phyloP scores from a whole-genome alignment of 148 eudicot genomes.

The Spergularia bocconei region DNA sequence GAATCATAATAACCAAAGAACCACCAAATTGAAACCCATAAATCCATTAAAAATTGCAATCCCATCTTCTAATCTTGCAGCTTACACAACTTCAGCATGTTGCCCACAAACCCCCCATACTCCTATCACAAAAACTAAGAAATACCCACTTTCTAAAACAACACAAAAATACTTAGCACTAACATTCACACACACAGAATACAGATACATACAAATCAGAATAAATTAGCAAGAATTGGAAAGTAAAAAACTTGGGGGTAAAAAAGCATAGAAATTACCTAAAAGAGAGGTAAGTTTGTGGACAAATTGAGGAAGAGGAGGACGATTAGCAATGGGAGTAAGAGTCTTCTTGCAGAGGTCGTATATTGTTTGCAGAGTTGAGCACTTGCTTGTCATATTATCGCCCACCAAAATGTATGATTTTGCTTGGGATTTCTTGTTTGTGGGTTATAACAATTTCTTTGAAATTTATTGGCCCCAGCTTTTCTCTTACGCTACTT shows the following conservation, averaged over 20 bases:
- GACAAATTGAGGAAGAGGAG: constrained; percentile 40
- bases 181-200: background rate
- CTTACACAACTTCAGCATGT: background rate
- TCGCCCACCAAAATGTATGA: too few species aligned
- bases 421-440: too few species aligned
- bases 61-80: too few species aligned
- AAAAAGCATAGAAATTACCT: constrained; percentile 31
- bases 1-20: too few species aligned
- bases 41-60: too few species aligned
- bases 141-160: constrained; percentile 5
- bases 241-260: background rate
- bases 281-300: constrained; percentile 49
- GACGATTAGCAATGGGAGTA: constrained; percentile 25
- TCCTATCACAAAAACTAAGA: background rate
- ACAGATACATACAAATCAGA: background rate
- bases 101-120: background rate
- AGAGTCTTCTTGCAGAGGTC: constrained; percentile 53
- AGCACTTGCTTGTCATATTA: constrained; percentile 33
- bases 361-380: constrained; percentile 48
- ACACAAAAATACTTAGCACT: background rate
- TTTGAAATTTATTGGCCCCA: too few species aligned
- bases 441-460: too few species aligned
- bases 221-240: background rate
- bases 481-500: too few species aligned
- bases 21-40: too few species aligned